Evolutionary conservation across 169 alveolate species (phyloP), one percentile per base, ranked within the genome.

Genomic region (Plasmodium fragile): DNA sequence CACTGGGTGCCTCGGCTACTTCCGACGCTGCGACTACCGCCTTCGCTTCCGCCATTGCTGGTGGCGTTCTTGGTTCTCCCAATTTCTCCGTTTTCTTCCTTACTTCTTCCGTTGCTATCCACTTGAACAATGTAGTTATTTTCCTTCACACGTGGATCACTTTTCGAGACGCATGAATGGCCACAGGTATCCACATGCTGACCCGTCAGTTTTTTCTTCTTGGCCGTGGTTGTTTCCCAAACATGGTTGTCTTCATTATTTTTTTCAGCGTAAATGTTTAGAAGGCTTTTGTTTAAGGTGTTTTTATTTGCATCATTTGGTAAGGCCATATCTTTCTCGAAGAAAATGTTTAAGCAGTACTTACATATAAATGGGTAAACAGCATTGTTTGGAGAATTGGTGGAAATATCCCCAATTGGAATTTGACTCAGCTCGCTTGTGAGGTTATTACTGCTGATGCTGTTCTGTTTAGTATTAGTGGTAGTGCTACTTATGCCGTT

Each of bases 321-420:
- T 32, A 52, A 53, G 34, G 30, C 39, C 32, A 53, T 13, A 16
- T 77, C 41, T 8, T 85, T 45, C 41, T 85, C 87, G 69, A 73
- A 85, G 79, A 73, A 85, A 4, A 77, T 75, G 78, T 85, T 85
- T 53, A 85, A 34, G 80, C 93, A 85, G n/a, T 75, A 30, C 43
- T 85, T 85, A 25, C 93, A 85, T 6, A 52, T 34, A 85, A 70
- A 72, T 30, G 75, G 78, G 71, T 28, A 81, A 10, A 11, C 30
- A 53, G 28, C n/a, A 25, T 28, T 55, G 34, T 53, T 81, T 32
- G 43, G n/a, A 30, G 39, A 22, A 39, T 34, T 81, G 18, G 80
- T 30, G 8, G 11, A 52, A 25, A 52, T 34, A 28, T 49, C 71
- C 43, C 53, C 69, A n/a, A 22, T 78, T 39, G 22, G 25, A 22